Conservation (phyloP, 1,284 basidiomycete genomes). For the Rhodotorula sp. region DNA sequence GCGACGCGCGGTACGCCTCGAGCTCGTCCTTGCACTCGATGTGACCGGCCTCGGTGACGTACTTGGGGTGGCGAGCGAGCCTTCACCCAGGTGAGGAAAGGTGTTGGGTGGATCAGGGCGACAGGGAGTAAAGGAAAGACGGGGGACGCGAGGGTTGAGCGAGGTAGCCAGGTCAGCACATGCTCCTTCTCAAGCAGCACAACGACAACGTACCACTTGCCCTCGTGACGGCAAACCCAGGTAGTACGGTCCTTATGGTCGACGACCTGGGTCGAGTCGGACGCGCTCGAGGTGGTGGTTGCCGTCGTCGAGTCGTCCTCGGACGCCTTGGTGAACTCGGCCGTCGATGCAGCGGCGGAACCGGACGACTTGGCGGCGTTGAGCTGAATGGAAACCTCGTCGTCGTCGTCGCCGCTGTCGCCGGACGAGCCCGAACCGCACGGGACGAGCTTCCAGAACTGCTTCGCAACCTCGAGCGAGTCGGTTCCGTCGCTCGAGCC, state of each 20-base stretch:
- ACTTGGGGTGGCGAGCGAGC: conserved; percentile 13
- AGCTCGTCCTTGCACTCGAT: conserved; percentile 32
- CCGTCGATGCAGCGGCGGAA: not conserved
- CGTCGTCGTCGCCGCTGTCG: not conserved
- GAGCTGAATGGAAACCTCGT: conserved; percentile 10
- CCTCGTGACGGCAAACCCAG: conserved; percentile 17
- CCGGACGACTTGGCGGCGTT: not conserved
- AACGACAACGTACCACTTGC: conserved; percentile 1
- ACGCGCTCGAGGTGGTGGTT: conserved; percentile 12
- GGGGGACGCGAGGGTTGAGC: too few species aligned
- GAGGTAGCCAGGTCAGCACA: too few species aligned
- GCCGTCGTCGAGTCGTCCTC: conserved; percentile 6
- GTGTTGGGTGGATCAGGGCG: too few species aligned
- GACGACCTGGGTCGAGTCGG: not conserved
- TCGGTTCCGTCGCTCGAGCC: conserved; percentile 22
- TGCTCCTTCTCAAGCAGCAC: too few species aligned
- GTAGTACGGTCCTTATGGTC: conserved; percentile 14
- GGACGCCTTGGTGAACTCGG: not conserved
- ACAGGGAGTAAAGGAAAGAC: not conserved
- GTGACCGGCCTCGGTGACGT: conserved; percentile 23
- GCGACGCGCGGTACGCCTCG: conserved; percentile 5
- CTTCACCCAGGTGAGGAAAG: not conserved
- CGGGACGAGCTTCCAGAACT: conserved; percentile 36
- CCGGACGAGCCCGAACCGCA: not conserved
- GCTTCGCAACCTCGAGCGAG: conserved; percentile 35